Base-by-base conservation (phyloP, 768 basidiomycete genomes). In the Sarcodon sp. region DNA sequence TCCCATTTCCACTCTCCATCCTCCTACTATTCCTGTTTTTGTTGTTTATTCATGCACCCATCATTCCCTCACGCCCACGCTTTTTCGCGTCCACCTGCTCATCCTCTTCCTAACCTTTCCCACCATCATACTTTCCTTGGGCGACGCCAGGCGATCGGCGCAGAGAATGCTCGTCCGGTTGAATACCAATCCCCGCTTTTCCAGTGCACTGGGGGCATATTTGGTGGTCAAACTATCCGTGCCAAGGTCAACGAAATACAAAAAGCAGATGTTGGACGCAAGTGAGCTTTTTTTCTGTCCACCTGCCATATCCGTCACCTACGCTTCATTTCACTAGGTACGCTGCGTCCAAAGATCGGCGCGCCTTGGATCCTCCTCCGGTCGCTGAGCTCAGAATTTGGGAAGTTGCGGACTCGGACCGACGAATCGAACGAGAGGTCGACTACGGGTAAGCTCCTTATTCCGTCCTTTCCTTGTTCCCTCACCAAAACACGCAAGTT, bases 201-300 rank as follows among this genome's bases (percentile, higher is more conserved):
- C 39, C 7, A 16, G 15, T 85, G 79, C 55, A 61, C 61, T 12
- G 64, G 66, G 46, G 85, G 83, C 36, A 79, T 77, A 53, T 80
- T 84, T 59, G 64, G 71, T 41, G 81, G 80, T 21, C 68, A 66
- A 35, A 75, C 71, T 1, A 68, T 80, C 46, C 73, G 76, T 33
- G 72, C 71, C 56, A 69, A 76, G 59, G 65, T 77, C 31, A 55
- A 65, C 48, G 81, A 80, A 65, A 60, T 78, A 10, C 81, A 83
- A 55, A 78, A 79, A 50, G 79, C 81, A 5, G 69, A 80, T 54
- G 65, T 82, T 32, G 80, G 79, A n/a, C 66, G 81, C 62, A 83
- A 83, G 80, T 81, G 56, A 47, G 66, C 49, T 9, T 43, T 33
- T 51, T 34, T 27, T 13, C 13, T 13, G 39, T 41, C 8, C 8